A percentile compares a stretch with the other conserved stretches of the same genome.
phyloP scores from a whole-genome alignment of 2,329 filamentous ascomycete species.

The Aspergillus arachidicola region DNA sequence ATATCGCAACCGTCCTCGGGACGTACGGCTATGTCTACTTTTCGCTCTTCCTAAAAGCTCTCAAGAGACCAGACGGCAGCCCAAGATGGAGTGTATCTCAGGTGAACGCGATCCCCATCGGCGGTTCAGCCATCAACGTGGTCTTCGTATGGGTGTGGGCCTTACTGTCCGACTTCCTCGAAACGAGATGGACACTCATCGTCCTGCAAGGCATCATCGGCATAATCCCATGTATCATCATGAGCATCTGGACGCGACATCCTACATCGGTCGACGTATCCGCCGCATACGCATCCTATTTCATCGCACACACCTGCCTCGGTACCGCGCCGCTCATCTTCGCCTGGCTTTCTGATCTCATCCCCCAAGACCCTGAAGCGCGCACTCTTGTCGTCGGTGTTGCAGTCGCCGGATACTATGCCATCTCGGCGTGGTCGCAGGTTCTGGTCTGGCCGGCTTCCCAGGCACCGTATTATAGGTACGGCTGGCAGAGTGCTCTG shows the following conservation, averaged over 20 bases:
- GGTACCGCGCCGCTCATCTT: constrained; percentile 1
- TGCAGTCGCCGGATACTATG: not conserved
- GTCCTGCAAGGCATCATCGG: not conserved
- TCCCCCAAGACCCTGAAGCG: not conserved
- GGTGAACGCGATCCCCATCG: constrained; percentile 1
- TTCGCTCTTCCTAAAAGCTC: not conserved
- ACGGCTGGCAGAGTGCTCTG: not conserved
- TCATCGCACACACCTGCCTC: not conserved
- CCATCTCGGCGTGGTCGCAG: not conserved
- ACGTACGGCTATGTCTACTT: constrained; percentile 4
- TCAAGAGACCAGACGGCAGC: not conserved
- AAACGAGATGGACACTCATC: not conserved
- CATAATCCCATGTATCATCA: not conserved
- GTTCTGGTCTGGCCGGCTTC: constrained; percentile 1
- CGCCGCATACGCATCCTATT: not conserved
- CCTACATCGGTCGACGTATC: not conserved
- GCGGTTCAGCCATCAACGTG: not conserved
- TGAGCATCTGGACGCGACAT: constrained; percentile 1
- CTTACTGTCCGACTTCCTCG: not conserved
- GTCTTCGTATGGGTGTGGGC: constrained; percentile 4
- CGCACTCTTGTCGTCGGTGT: not conserved
- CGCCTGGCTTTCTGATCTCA: not conserved
- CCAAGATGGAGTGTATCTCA: not conserved
- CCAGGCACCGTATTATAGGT: not conserved
- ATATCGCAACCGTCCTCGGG: not conserved